Conservation (phyloP, 352 stramenopile species). For the Globisporangium orthogonon region DNA sequence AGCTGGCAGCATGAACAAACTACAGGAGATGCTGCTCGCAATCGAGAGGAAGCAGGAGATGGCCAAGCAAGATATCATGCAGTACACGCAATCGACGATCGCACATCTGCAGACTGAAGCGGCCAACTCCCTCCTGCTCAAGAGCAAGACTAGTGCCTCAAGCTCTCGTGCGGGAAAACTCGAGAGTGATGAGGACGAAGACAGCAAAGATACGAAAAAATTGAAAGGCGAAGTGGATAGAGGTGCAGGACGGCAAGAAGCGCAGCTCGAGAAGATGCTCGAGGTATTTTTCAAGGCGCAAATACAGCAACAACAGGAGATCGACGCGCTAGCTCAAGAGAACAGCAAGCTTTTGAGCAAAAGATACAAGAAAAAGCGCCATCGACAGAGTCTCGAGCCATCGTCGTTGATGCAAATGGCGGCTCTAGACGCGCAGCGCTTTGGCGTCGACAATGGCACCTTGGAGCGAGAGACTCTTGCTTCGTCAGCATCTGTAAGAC, state of each 20-base stretch:
- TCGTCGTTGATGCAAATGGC: constrained; percentile 42
- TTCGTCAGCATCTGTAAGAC: neutral
- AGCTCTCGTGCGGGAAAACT: constrained; percentile 24
- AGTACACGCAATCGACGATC: constrained; percentile 55
- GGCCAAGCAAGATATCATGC: constrained; percentile 55
- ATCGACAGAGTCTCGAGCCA: constrained; percentile 7
- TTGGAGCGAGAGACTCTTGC: neutral
- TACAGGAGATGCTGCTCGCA: constrained; percentile 47
- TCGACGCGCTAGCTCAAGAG: constrained; percentile 46
- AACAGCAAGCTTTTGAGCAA: constrained; percentile 52
- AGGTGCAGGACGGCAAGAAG: constrained; percentile 18
- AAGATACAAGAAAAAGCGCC: constrained; percentile 15
- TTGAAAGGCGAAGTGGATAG: neutral
- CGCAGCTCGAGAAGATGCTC: constrained; percentile 50
- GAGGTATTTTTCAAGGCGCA: constrained; percentile 54
- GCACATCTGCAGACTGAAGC: constrained; percentile 31
- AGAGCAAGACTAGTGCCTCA: constrained; percentile 19
- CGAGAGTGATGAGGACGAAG: constrained; percentile 39
- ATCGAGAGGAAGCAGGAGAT: constrained; percentile 66
- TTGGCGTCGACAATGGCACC: constrained; percentile 44
- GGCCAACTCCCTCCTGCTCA: constrained; percentile 18
- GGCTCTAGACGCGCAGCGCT: constrained; percentile 52
- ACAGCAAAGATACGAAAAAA: neutral
- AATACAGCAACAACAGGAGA: constrained; percentile 55
- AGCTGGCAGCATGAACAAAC: constrained; percentile 47